These are phyloP conservation scores for Discostella stelligera DNA, from an alignment of 352 stramenopile genomes.

Conservation along the genomic window DNA sequence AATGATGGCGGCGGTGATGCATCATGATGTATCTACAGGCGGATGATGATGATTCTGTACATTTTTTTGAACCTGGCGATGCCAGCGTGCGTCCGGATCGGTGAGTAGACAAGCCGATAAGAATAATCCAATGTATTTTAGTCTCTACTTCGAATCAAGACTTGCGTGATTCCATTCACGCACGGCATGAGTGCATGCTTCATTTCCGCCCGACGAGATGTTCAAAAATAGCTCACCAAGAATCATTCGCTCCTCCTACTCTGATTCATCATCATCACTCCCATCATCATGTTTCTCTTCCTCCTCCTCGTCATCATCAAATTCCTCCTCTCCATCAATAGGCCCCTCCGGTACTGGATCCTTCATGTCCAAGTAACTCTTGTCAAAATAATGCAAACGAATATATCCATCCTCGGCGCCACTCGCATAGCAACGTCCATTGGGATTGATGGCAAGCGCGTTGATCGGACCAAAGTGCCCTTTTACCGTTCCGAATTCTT, in stretches of 20 bases:
- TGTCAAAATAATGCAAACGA: constrained; percentile 96
- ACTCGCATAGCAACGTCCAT: constrained; percentile 97
- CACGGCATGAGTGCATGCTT: too few species aligned
- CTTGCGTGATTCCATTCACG: too few species aligned
- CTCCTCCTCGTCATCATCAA: constrained; percentile 36
- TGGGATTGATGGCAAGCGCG: constrained; percentile 96
- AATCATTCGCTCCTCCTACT: constrained; percentile 17
- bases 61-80: not conserved
- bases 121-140: not conserved
- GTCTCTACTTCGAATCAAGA: not conserved
- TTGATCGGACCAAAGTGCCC: constrained; percentile 99
- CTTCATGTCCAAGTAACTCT: constrained; percentile 94
- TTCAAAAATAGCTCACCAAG: too few species aligned
- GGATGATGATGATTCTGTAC: not conserved
- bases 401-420: constrained; percentile 98
- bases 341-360: constrained; percentile 85
- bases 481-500: constrained; percentile 98
- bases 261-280: constrained; percentile 38
- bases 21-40: not conserved
- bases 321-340: constrained; percentile 61
- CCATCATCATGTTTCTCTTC: constrained; percentile 27
- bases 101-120: not conserved
- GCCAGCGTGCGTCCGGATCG: too few species aligned
- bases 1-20: constrained; percentile 32
- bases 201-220: too few species aligned